A percentile compares a stretch with the other conserved stretches of the same genome.
Conservation (phyloP, 2,329 filamentous ascomycete species). For the Aspergillus novoparasiticus region DNA sequence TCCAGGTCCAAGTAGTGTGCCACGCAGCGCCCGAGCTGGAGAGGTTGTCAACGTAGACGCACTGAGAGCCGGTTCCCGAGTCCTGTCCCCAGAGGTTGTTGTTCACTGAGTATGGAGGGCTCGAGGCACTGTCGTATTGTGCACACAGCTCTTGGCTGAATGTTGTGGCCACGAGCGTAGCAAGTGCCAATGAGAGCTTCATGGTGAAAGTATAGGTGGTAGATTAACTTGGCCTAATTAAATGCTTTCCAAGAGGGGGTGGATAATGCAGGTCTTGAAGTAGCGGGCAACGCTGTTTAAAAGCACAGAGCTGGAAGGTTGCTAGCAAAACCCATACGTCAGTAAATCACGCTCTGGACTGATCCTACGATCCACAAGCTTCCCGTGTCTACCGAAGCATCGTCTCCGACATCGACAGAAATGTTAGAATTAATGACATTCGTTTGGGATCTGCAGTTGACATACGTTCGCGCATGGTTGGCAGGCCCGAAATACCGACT, state of each 20-base stretch:
- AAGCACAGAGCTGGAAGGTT: background rate
- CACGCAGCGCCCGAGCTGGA: conserved; percentile 34
- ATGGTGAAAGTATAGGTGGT: background rate
- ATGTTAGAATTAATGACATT: background rate
- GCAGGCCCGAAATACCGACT: background rate
- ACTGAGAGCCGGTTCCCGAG: conserved; percentile 41
- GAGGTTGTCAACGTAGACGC: conserved; percentile 40
- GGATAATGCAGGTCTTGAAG: background rate
- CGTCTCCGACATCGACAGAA: background rate
- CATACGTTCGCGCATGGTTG: background rate
- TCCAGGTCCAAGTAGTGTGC: conserved; percentile 48
- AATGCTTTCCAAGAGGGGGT: background rate
- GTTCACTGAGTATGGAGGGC: conserved; percentile 48
- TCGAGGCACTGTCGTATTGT: conserved; percentile 31
- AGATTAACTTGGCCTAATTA: background rate
- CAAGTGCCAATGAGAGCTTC: background rate
- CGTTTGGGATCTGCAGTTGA: background rate
- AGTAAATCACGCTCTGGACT: background rate
- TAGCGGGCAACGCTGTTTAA: background rate
- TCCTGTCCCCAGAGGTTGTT: conserved; percentile 52
- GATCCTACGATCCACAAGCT: background rate
- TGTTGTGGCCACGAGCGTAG: background rate
- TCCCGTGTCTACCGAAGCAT: background rate
- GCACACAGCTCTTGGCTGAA: conserved; percentile 3
- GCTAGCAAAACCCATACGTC: background rate